These are phyloP conservation scores for Chlorella sp. DNA, from an alignment of 139 green algal genomes.

Conservation along the genomic window DNA sequence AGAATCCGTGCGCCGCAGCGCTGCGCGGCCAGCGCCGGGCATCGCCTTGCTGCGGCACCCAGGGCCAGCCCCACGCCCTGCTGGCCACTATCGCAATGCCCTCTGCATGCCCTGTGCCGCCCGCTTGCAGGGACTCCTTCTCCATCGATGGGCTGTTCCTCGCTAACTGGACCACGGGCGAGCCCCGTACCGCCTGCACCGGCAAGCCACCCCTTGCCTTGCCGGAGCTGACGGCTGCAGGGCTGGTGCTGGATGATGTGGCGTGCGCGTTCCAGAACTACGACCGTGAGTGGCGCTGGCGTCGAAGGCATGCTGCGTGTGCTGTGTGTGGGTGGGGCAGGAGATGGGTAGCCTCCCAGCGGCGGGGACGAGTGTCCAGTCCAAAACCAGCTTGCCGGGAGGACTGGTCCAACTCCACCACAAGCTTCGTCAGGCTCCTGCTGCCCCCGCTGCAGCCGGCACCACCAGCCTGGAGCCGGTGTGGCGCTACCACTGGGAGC, in stretches of 20 bases:
- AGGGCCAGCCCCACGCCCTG: too few relatives aligned
- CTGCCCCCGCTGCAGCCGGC: slow-evolving; percentile 7
- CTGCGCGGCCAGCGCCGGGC: too few relatives aligned
- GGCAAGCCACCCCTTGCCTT: not conserved
- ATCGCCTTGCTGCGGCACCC: too few relatives aligned
- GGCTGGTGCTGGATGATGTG: not conserved
- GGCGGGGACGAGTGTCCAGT: too few relatives aligned
- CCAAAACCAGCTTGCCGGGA: too few relatives aligned
- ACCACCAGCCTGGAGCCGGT: not conserved
- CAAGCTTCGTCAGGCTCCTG: too few relatives aligned
- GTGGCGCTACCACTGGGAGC: not conserved
- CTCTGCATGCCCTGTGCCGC: too few relatives aligned
- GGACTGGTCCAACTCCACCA: too few relatives aligned
- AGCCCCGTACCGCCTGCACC: not conserved
- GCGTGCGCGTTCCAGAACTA: slow-evolving; percentile 24
- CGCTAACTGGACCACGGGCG: not conserved
- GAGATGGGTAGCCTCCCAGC: not conserved
- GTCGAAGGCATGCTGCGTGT: too few relatives aligned
- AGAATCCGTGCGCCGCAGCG: not conserved
- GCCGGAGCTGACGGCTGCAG: not conserved
- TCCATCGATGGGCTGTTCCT: not conserved
- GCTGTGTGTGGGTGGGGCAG: too few relatives aligned
- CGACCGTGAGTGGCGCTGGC: not conserved
- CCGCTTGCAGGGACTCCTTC: not conserved
- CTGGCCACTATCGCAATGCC: too few relatives aligned